A percentile compares a stretch with the other conserved stretches of the same genome.
Evolutionary conservation across 192 early-diverging fungal genomes (phyloP).

Genomic region (Gaertneriomyces semiglobifer): DNA sequence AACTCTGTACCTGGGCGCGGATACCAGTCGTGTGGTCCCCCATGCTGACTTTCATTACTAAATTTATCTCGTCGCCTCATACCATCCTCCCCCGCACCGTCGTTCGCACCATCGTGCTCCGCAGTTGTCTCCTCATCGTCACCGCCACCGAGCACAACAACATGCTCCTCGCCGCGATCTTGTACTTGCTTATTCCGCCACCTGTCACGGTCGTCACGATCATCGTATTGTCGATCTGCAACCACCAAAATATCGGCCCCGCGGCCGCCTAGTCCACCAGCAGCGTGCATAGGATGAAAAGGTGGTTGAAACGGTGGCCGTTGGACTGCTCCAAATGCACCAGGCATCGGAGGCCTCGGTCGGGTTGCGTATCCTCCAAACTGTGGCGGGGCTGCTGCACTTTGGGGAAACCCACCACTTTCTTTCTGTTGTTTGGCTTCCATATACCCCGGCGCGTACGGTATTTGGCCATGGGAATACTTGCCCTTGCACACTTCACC

Average conservation of each 20-base stretch:
- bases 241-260: conserved; percentile 24
- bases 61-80: background rate
- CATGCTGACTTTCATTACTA: background rate
- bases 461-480: conserved; percentile 15
- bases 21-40: conserved; percentile 5
- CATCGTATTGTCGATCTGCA: conserved; percentile 29
- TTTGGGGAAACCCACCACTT: conserved; percentile 12
- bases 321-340: background rate
- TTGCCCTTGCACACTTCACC: conserved; percentile 27
- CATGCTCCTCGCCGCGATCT: conserved; percentile 31
- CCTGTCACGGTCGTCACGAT: conserved; percentile 21
- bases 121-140: conserved; percentile 14
- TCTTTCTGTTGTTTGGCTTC: conserved; percentile 5
- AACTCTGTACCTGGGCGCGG: background rate
- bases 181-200: conserved; percentile 14
- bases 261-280: conserved; percentile 7
- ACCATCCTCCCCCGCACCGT: background rate
- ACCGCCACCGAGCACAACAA: conserved; percentile 32
- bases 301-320: background rate
- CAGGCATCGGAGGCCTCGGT: background rate
- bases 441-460: conserved; percentile 14
- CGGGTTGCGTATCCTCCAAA: background rate
- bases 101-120: background rate
- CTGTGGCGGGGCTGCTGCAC: background rate
- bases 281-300: background rate